Base-by-base conservation (phyloP, 2,329 filamentous ascomycete genomes). In the Exophiala aquamarina region DNA sequence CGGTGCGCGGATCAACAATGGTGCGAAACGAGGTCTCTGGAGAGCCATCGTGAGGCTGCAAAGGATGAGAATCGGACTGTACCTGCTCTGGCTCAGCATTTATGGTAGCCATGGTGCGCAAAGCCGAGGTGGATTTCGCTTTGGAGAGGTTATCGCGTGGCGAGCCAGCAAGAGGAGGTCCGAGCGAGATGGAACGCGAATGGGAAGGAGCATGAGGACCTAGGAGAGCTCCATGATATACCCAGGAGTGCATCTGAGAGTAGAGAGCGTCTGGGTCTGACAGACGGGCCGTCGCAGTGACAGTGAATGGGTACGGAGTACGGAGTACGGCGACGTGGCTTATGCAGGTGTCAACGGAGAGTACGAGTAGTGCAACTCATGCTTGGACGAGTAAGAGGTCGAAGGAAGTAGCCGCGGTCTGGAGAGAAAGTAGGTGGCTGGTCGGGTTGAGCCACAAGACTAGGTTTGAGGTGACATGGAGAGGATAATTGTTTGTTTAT, bases 111-210 rank as follows among this genome's bases (percentile, higher is more conserved):
- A 66, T 65, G 28, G 65, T 63, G 14, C 63, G 58, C 6, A 74
- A 61, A 23, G 69, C 66, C 45, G 67, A 73, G 15, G 67, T 68
- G 1, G 71, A 74, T 41, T 69, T 70, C 49, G 70, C 67, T 57
- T 70, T 73, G 15, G 62, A 65, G n/a, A 73, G 60, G 15, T 63
- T 19, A 31, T 48, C 43, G 14, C 40, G 51, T 4, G 32, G 51
- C 39, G 40, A 38, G 14, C 20, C 21, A 34, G 38, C 39, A 23
- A 43, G 43, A 26, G 52, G 44, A 38, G 52, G 49, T 15, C 52
- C 49, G 29, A 58, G 44, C n/a, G 53, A 54, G 40, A 47, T 40
- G 34, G 56, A 54, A 29, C 52, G 52, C 19, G 52, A 52, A 28
- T 55, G 52, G 9, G 45, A 43, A 14, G 49, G 42, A 20, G 39